Evolutionary conservation across 2,329 filamentous ascomycete species (phyloP), one percentile per base, ranked within the genome.

Genomic region (Penicillium freii): DNA sequence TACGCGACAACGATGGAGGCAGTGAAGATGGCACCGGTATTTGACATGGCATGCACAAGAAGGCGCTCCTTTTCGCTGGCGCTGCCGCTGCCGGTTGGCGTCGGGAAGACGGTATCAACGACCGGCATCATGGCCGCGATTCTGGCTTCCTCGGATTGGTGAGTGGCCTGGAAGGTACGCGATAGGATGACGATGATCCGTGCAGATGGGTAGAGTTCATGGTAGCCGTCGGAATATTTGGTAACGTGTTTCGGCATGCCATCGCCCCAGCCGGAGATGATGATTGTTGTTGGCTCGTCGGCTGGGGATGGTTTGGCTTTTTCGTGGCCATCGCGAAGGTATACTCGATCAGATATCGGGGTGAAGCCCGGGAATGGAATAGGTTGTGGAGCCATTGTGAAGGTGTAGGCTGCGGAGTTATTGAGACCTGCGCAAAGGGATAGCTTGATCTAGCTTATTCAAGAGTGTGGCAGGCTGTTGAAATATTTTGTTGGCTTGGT

Each of bases 251-350:
- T 82, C 2, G 82, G 79, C 13, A 73, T 71, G 23, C 80, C 81
- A 60, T 86, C 83, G 51, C 83, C 82, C 84, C 82, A 86, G 64
- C 82, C 78, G 67, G 80, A 85, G 58, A 86, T 75, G 45, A 85
- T 65, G 34, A 67, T 62, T 4, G 65, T 66, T 19, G 65, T 67
- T 44, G 65, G 65, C 43, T 67, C 59, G 5, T 63, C 48, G 15
- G 74, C 68, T 42, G 75, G 69, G 11, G 75, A 69, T 13, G 56
- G 54, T 5, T 56, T 56, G 51, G 59, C 36, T 17, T 58, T 66
- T 15, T 64, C 56, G n/a, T 59, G 59, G 25, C 56, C 63, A 49
- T 66, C 48, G 44, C 77, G 77, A 53, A 82, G 67, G 60, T 77
- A 80, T 57, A 83, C 74, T 49, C 82, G 80, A 51, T 79, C 73